Evolutionary conservation across 331 rosid genomes (phyloP).

Genomic region (Telfairia occidentalis): DNA sequence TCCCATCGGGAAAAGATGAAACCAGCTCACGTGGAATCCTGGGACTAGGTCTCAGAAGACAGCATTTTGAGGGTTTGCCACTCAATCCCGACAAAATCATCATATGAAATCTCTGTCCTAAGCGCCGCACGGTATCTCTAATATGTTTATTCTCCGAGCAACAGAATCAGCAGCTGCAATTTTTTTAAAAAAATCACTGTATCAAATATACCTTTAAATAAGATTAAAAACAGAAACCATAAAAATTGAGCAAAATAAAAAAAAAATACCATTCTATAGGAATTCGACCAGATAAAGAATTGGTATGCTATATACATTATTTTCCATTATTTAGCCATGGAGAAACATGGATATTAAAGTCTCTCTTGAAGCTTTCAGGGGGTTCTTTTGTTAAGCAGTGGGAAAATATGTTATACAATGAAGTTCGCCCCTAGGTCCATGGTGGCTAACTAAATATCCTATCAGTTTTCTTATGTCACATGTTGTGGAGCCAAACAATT

Average conservation of each 20-base stretch:
- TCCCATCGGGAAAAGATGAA: slow-evolving; percentile 20
- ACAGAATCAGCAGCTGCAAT: slow-evolving; percentile 15
- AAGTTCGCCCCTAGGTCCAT: neutral
- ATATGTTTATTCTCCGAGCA: slow-evolving; percentile 2
- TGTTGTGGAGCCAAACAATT: too few relatives aligned
- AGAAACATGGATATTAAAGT: neutral
- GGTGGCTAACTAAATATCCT: neutral
- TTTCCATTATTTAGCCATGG: neutral
- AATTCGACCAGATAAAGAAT: neutral
- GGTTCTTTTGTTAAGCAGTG: neutral
- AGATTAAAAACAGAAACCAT: neutral
- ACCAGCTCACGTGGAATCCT: slow-evolving; percentile 19
- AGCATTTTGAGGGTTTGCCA: slow-evolving; percentile 47
- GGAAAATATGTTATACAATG: neutral
- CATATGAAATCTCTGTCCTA: neutral
- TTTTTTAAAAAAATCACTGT: neutral
- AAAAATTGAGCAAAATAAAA: neutral
- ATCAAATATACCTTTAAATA: neutral
- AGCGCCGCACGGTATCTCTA: neutral
- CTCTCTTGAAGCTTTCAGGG: neutral
- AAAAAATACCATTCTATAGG: neutral
- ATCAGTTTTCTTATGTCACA: neutral
- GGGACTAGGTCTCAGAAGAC: slow-evolving; percentile 29
- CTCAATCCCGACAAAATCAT: slow-evolving; percentile 58
- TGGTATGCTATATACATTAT: neutral